A percentile compares a stretch with the other conserved stretches of the same genome.
Evolutionary conservation across 2,329 filamentous ascomycete species (phyloP).

Genomic region (Monosporascus sp.): DNA sequence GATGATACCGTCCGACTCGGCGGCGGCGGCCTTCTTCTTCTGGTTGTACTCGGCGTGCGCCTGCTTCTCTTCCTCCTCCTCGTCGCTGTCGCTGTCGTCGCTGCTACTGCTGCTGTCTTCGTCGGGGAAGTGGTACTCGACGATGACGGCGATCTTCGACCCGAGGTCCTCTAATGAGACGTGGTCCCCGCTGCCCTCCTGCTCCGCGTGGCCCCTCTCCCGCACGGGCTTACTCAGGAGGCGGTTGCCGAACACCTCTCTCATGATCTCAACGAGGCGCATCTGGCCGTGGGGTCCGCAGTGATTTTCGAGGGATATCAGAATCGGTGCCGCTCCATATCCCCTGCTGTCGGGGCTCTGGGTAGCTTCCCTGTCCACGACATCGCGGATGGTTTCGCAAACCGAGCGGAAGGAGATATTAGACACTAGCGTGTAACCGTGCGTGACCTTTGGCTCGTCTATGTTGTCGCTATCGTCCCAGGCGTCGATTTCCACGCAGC

Average conservation of each 20-base stretch:
- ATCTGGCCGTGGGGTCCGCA: slow-evolving; percentile 54
- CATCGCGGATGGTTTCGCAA: slow-evolving; percentile 60
- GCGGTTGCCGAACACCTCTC: slow-evolving; percentile 55
- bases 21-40: slow-evolving; percentile 44
- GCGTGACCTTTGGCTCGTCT: slow-evolving; percentile 64
- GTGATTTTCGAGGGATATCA: slow-evolving; percentile 65
- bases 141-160: slow-evolving; percentile 60
- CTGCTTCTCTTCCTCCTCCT: slow-evolving; percentile 36
- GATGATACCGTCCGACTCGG: slow-evolving; percentile 46
- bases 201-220: slow-evolving; percentile 49
- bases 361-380: slow-evolving; percentile 52
- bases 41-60: slow-evolving; percentile 49
- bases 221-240: slow-evolving; percentile 54
- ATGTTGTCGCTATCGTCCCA: slow-evolving; percentile 60
- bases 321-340: slow-evolving; percentile 48
- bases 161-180: slow-evolving; percentile 55
- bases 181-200: slow-evolving; percentile 45
- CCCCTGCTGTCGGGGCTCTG: slow-evolving; percentile 33
- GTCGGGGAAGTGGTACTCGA: slow-evolving; percentile 58
- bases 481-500: slow-evolving; percentile 70
- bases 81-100: slow-evolving; percentile 29
- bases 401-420: slow-evolving; percentile 60
- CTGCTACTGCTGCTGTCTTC: slow-evolving; percentile 40
- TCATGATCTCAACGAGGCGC: slow-evolving; percentile 61
- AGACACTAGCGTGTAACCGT: slow-evolving; percentile 64